Conservation (phyloP, 352 stramenopile species). For the Globisporangium ultimum region DNA sequence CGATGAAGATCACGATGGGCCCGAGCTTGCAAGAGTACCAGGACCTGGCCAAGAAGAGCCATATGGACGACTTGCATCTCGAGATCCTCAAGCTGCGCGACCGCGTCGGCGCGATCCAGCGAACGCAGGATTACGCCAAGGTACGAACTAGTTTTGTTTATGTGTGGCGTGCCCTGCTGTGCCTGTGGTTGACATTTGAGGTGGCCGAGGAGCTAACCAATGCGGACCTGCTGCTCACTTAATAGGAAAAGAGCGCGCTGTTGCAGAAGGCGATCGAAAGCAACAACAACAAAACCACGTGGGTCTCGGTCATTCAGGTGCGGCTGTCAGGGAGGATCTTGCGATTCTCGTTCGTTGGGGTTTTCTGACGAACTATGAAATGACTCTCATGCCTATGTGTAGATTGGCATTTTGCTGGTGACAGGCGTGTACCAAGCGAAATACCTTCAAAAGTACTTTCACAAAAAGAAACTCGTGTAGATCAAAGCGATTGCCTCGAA, state of each 20-base stretch:
- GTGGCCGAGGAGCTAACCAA: background rate
- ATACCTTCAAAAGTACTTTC: slow-evolving; percentile 78
- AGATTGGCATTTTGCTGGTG: slow-evolving; percentile 69
- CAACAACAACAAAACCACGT: slow-evolving; percentile 78
- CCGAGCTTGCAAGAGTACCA: slow-evolving; percentile 76
- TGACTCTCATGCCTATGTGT: background rate
- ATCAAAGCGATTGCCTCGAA: background rate
- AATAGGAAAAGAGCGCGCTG: slow-evolving; percentile 61
- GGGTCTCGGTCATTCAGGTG: slow-evolving; percentile 79
- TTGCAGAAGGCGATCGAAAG: slow-evolving; percentile 73
- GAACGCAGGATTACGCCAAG: slow-evolving; percentile 84
- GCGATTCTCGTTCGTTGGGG: background rate
- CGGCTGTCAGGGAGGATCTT: background rate
- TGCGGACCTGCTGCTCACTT: background rate
- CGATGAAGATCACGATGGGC: slow-evolving; percentile 66
- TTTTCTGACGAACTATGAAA: background rate
- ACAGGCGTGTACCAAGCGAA: slow-evolving; percentile 78
- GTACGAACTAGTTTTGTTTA: slow-evolving; percentile 16
- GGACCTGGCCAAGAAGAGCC: slow-evolving; percentile 77
- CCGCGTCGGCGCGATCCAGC: slow-evolving; percentile 73
- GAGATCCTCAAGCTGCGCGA: slow-evolving; percentile 80
- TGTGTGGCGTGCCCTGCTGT: background rate
- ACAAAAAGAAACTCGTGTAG: slow-evolving; percentile 87
- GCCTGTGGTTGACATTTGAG: background rate
- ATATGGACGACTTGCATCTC: slow-evolving; percentile 79